These are phyloP conservation scores for Knufia petricola DNA, from an alignment of 2,329 filamentous ascomycete genomes.

Conservation along the genomic window DNA sequence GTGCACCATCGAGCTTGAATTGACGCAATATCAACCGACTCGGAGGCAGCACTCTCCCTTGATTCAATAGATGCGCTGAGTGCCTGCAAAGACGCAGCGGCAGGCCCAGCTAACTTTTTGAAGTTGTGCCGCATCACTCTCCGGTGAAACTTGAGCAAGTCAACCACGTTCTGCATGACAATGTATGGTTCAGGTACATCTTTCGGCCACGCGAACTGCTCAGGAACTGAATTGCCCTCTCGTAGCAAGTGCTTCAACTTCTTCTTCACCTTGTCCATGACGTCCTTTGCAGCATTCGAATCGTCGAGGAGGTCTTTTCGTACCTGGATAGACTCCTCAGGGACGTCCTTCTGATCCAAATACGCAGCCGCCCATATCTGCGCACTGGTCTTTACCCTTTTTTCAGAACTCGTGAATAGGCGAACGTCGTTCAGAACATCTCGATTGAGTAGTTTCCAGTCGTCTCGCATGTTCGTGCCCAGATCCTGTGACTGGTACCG, in stretches of 20 bases:
- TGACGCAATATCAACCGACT: conserved; percentile 48
- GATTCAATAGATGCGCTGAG: conserved; percentile 17
- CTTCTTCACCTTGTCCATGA: conserved; percentile 99
- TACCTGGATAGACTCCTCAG: conserved; percentile 76
- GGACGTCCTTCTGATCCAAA: conserved; percentile 73
- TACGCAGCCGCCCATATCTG: conserved; percentile 94
- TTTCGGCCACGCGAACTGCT: conserved; percentile 94
- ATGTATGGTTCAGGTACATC: conserved; percentile 91
- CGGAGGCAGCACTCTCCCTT: conserved; percentile 20
- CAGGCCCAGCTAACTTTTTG: conserved; percentile 58
- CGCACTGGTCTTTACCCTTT: conserved; percentile 83
- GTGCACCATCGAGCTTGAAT: conserved; percentile 95
- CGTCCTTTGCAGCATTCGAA: conserved; percentile 95
- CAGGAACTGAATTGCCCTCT: conserved; percentile 83
- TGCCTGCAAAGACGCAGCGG: conserved; percentile 49
- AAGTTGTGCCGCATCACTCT: conserved; percentile 94
- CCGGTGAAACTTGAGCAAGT: conserved; percentile 95
- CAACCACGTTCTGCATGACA: conserved; percentile 82
- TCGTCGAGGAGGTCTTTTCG: conserved; percentile 93
- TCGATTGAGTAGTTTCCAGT: conserved; percentile 82
- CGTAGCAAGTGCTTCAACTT: conserved; percentile 88
- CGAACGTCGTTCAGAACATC: conserved; percentile 86
- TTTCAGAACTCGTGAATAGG: conserved; percentile 91
- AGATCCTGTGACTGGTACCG: conserved; percentile 93
- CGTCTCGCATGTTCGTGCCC: conserved; percentile 90